Evolutionary conservation across 2,329 filamentous ascomycete genomes (phyloP), one percentile per base, ranked within the genome.

Genomic region (Colletotrichum viniferum): DNA sequence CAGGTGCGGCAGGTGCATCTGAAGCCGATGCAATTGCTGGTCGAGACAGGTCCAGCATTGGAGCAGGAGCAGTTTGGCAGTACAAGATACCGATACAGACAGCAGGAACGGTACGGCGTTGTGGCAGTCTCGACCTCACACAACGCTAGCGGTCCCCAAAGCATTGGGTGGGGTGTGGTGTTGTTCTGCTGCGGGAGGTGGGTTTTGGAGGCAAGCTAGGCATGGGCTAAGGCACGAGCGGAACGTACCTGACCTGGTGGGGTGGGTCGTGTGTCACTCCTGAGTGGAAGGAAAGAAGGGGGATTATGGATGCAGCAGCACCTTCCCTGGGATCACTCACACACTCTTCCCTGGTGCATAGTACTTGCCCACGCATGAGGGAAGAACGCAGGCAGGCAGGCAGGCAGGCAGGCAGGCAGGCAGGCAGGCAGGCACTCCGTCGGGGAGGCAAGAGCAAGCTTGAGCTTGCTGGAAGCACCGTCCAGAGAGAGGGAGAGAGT

Each of bases 131-230:
- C 55, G 24, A 26, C 26, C 55, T 58, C 24, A 58, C 43, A 58
- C 55, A 30, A 30, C 26, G 55, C 55, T 58, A 26, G 55, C 38
- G 43, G 38, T 52, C 38, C 16, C 62, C 36, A 65, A 65, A 65
- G 24, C 24, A 18, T 18, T 65, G 18, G 55, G 38, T 52, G 63
- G 63, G 28, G 63, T 48, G 63, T 30, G 30, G 52, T 71, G 60
- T 28, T 71, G 52, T 74, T 72, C 72, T 73, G 63, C 52, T 75
- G 69, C 73, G 73, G 73, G 73, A 73, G 69, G 69, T 75, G 69
- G 72, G 62, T 75, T 73, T 75, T 68, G 63, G 63, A 68, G 56
- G 43, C 69, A 24, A 73, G 58, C 69, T 68, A 73, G 55, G 73
- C 52, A 61, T 60, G 62, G 62, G 69, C 73, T 63, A 72, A 56